Percentiles rank a stretch among this genome's conserved stretches.
Evolutionary conservation across 1,284 basidiomycete genomes (phyloP).

Genomic region (Coniophora puteana): DNA sequence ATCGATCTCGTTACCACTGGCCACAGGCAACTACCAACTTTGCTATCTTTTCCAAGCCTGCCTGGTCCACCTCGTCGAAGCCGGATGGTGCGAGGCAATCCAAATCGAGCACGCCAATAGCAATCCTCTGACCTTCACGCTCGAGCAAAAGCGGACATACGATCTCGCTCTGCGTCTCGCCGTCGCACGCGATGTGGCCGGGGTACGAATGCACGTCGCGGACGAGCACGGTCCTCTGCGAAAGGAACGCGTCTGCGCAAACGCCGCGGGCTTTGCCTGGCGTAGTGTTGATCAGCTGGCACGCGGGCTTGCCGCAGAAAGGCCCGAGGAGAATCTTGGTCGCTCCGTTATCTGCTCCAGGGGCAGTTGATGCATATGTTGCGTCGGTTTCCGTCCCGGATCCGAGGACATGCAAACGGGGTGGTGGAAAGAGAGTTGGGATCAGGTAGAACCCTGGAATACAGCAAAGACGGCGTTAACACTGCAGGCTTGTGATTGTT

Average conservation of each 20-base stretch:
- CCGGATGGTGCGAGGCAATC: constrained; percentile 73
- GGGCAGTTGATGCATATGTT: constrained; percentile 8
- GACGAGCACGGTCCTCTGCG: constrained; percentile 57
- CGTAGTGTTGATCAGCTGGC: constrained; percentile 69
- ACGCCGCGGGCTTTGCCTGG: constrained; percentile 66
- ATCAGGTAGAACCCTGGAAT: constrained; percentile 78
- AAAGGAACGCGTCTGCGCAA: constrained; percentile 74
- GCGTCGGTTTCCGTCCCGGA: constrained; percentile 7
- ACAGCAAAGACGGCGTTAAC: no score
- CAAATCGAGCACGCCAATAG: constrained; percentile 80
- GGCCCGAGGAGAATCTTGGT: constrained; percentile 67
- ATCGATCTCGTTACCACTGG: constrained; percentile 38
- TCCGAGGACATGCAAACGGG: constrained; percentile 25
- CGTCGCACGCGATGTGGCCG: constrained; percentile 89
- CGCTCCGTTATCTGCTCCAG: constrained; percentile 17
- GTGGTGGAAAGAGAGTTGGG: constrained; percentile 56
- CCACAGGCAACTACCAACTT: constrained; percentile 58
- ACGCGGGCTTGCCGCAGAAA: constrained; percentile 87
- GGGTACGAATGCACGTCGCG: constrained; percentile 75
- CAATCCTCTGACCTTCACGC: constrained; percentile 28
- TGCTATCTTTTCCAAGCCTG: constrained; percentile 70
- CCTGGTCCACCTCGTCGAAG: constrained; percentile 72
- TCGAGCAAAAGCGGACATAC: constrained; percentile 68
- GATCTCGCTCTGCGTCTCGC: constrained; percentile 82
- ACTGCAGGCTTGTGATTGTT: no score